Evolutionary conservation across 768 basidiomycete genomes (phyloP).

Genomic region (Lactarius pseudohatsudake): DNA sequence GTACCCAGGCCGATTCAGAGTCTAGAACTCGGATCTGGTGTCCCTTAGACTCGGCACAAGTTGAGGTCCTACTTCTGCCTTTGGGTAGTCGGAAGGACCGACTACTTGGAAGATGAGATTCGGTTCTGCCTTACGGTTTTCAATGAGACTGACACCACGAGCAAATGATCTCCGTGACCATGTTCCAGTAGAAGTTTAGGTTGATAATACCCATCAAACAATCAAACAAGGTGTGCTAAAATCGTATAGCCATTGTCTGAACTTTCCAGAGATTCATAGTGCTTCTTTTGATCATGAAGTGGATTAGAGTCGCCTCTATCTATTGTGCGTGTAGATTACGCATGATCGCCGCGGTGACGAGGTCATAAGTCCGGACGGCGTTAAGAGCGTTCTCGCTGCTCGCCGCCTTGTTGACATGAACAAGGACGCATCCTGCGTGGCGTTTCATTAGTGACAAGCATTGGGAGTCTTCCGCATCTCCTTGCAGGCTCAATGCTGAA

Average conservation of each 20-base stretch:
- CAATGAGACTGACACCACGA: conserved; percentile 29
- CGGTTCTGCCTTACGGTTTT: conserved; percentile 31
- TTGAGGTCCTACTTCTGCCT: conserved; percentile 28
- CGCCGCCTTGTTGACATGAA: conserved; percentile 65
- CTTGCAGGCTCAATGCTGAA: conserved; percentile 27
- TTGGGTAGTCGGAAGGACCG: conserved; percentile 18
- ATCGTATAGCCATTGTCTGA: no score
- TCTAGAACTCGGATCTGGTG: not conserved
- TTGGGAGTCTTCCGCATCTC: conserved; percentile 53
- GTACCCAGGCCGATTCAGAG: not conserved
- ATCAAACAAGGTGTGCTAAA: not conserved
- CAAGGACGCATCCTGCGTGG: conserved; percentile 82
- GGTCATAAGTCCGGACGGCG: conserved; percentile 77
- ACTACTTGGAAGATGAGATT: not conserved
- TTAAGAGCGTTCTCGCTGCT: conserved; percentile 81
- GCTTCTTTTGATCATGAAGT: no score
- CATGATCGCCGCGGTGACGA: conserved; percentile 86
- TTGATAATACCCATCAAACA: not conserved
- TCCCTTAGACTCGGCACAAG: not conserved
- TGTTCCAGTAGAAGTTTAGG: conserved; percentile 16
- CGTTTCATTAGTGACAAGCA: conserved; percentile 97
- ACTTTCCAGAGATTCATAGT: no score
- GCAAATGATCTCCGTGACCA: not conserved
- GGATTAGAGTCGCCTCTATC: no score
- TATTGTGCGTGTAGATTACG: conserved; percentile 76